Percentiles rank a stretch among this genome's conserved stretches.
Conservation (phyloP, 164 flowering plant genomes). For the Vitis cinerea region DNA sequence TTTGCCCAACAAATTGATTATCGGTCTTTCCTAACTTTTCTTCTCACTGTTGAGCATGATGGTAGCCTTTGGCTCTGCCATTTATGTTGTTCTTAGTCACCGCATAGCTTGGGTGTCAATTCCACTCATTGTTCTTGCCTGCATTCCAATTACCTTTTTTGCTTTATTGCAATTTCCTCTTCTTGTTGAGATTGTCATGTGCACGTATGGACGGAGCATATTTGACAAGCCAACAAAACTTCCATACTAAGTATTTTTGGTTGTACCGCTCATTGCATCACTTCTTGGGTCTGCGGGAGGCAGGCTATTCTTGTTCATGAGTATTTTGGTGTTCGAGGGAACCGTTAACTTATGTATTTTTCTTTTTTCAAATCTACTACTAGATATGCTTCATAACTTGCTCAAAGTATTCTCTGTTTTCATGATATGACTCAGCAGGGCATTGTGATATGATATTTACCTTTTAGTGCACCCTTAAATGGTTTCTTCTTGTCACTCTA, state of each 20-base stretch:
- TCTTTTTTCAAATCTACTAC: too few species aligned
- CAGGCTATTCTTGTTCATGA: too few species aligned
- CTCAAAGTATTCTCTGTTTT: too few species aligned
- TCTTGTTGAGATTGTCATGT: slow-evolving; percentile 18
- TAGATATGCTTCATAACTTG: too few species aligned
- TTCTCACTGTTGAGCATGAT: slow-evolving; percentile 25
- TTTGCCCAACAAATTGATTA: slow-evolving; percentile 19
- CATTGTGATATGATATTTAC: too few species aligned
- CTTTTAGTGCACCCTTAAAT: too few species aligned
- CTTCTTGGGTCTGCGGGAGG: too few species aligned
- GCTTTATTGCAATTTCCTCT: slow-evolving; percentile 23
- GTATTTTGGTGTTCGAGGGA: too few species aligned
- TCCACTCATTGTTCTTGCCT: slow-evolving; percentile 19
- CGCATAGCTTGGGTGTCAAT: slow-evolving; percentile 15
- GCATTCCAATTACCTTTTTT: slow-evolving; percentile 18
- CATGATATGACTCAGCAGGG: too few species aligned
- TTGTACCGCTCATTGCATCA: too few species aligned
- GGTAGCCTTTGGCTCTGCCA: slow-evolving; percentile 15
- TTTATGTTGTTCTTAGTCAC: slow-evolving; percentile 2
- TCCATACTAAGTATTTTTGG: neutral
- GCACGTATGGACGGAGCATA: slow-evolving; percentile 22
- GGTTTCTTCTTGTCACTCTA: too few species aligned
- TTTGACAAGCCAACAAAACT: slow-evolving; percentile 15
- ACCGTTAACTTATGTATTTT: too few species aligned
- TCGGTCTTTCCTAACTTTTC: slow-evolving; percentile 21